Base-by-base conservation (phyloP, 148 eudicot species). In the Rhododendron molle region DNA sequence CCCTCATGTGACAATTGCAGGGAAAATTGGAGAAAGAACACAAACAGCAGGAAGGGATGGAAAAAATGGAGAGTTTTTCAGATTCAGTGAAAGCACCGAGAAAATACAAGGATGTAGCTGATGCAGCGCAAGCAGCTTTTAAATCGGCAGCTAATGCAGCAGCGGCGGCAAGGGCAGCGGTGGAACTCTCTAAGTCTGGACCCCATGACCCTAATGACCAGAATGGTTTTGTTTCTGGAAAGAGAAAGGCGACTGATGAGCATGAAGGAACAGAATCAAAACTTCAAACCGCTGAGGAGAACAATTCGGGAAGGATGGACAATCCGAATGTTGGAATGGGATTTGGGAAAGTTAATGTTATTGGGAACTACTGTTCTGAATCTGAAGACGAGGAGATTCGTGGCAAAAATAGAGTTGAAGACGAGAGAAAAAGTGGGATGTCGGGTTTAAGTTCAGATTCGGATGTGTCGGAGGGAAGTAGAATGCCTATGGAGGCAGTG, bases 111-210 rank as follows among this genome's bases (percentile, higher is more conserved):
- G 95, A 95, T 67, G 96, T 90, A 32, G 95, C 95, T 34, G 93
- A 93, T 83, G 99, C 99, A 83, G 99, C 98, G 13, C 90, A 95
- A 87, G 94, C 92, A 80, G 98, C 98, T 80, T 96, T 90, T 87
- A 78, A 91, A 71, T 93, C 98, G 18, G 98, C 99, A 50, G 95
- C 98, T 77, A 90, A 94, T 91, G 99, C 98, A 56, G 96, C 99
- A 36, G 94, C 88, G 28, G 98, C 98, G 20, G 98, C 98, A 81
- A 92, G 92, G 83, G 95, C 93, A 69, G 99, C 99, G 18, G 96
- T 94, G 72, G 93, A 92, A 77, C 93, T 96, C 52, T 93, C 93
- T 15, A 89, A 89, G 50, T 85, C 91, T 71, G 88, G 83, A 38
- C 86, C 90, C 9, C 85, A 73, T 36, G 91, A 91, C 72, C 88